Base-by-base conservation (phyloP, 768 basidiomycete species). In the Lentinus tigrinus region DNA sequence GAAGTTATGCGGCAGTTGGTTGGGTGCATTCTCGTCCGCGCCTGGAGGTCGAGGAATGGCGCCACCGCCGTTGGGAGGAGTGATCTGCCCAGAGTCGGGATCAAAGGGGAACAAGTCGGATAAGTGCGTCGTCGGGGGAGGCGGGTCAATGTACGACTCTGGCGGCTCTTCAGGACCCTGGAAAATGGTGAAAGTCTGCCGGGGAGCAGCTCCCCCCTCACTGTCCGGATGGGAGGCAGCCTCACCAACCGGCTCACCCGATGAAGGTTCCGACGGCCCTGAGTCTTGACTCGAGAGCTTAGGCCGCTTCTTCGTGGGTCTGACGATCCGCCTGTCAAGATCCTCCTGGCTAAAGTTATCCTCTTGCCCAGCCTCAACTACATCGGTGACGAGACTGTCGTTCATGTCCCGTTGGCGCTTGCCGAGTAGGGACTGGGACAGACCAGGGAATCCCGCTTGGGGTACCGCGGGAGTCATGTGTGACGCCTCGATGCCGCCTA, bases 401-500 rank as follows among this genome's bases (percentile, higher is more conserved):
- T 75, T 71, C 2, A 81, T 75, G 61, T 83, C 83, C 59, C 88
- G 77, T 50, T 77, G 80, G 34, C 86, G 82, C 68, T 90, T 91
- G n/a, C 89, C 88, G 17, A 90, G 76, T 28, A 77, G 74, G 21
- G 73, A 78, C 42, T 77, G 75, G 3, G 80, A 1, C 8, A 54
- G 3, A 1, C 57, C 52, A 71, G 57, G 77, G 67, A 11, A 76
- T 79, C 67, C 17, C 65, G 63, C 17, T 44, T 57, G 24, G 58
- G 57, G 26, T 60, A 61, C 23, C 62, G 65, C 38, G 11, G 31
- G 34, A 4, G 48, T 42, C 11, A 17, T 17, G 40, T 56, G 44
- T 1, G 52, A 40, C 4, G 43, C 16, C 1, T 38, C 36, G 10
- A 34, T 42, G 1, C 17, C 42, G 1, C 39, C 43, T 2, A 48